phyloP scores from a whole-genome alignment of 805 yeast genomes.

The Ogataea sp. region DNA sequence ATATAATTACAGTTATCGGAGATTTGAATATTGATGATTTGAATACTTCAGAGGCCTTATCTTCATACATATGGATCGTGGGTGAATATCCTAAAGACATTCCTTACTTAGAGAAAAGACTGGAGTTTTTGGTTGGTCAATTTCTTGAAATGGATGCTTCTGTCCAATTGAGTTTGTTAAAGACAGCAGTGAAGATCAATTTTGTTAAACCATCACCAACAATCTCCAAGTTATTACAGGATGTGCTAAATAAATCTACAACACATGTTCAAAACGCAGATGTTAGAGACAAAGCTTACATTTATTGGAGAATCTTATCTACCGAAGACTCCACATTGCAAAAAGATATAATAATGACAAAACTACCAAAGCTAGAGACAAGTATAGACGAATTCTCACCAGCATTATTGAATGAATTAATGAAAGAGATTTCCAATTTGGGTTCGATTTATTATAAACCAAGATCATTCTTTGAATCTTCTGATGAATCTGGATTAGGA shows the following conservation, averaged over 20 bases:
- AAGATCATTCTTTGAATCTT: slow-evolving; percentile 45
- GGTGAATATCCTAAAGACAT: slow-evolving; percentile 65
- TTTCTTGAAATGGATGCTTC: slow-evolving; percentile 52
- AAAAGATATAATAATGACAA: slow-evolving; percentile 46
- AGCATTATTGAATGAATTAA: slow-evolving; percentile 53
- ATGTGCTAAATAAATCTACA: slow-evolving; percentile 53
- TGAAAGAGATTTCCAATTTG: slow-evolving; percentile 73
- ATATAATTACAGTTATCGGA: slow-evolving; percentile 46
- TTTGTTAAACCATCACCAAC: slow-evolving; percentile 24
- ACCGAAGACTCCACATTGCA: slow-evolving; percentile 31
- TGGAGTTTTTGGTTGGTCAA: slow-evolving; percentile 37
- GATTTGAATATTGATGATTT: slow-evolving; percentile 38
- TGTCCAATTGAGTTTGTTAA: slow-evolving; percentile 52
- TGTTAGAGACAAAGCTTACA: slow-evolving; percentile 71
- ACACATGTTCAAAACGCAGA: slow-evolving; percentile 64
- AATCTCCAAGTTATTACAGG: slow-evolving; percentile 41
- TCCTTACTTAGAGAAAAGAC: slow-evolving; percentile 39
- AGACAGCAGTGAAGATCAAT: slow-evolving; percentile 54
- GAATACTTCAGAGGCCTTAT: slow-evolving; percentile 41
- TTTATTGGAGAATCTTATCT: slow-evolving; percentile 74
- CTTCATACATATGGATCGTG: slow-evolving; percentile 60
- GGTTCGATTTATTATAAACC: slow-evolving; percentile 90
- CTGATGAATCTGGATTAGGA: slow-evolving; percentile 11
- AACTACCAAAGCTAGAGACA: slow-evolving; percentile 63
- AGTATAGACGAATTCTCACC: slow-evolving; percentile 70